These are phyloP conservation scores for Talaromyces proteolyticus DNA, from an alignment of 495 filamentous ascomycete genomes.

Conservation along the genomic window DNA sequence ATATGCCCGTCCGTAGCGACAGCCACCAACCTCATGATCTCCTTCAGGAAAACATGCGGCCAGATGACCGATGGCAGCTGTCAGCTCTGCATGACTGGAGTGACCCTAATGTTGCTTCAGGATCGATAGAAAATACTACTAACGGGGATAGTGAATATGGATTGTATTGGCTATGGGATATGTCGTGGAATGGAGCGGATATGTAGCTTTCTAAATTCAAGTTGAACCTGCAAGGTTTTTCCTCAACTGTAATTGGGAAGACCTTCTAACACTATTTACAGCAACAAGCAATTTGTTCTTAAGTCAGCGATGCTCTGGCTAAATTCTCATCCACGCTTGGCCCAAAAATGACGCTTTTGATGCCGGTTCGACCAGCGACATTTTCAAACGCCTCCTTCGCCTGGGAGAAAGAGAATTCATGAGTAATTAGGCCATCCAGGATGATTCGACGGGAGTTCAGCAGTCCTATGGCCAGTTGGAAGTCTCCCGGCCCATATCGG, in stretches of 20 bases:
- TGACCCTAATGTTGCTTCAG: neutral
- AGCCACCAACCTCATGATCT: neutral
- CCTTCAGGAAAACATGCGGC: conserved; percentile 1
- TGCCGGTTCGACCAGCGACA: conserved; percentile 15
- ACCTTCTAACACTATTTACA: neutral
- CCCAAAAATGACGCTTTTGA: conserved; percentile 27
- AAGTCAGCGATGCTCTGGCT: conserved; percentile 10
- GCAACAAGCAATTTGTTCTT: neutral
- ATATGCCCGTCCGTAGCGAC: neutral
- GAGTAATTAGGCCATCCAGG: conserved; percentile 66
- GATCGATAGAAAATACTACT: neutral
- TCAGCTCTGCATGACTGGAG: conserved; percentile 1
- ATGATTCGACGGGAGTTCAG: conserved; percentile 56
- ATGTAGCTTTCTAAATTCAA: neutral
- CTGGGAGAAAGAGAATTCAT: conserved; percentile 18
- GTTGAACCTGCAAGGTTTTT: neutral
- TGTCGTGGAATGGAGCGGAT: conserved; percentile 16
- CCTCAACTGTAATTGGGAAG: neutral
- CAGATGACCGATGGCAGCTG: neutral
- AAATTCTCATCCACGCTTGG: conserved; percentile 16
- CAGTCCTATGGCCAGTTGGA: conserved; percentile 65
- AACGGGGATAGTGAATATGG: conserved; percentile 12
- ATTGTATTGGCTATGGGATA: conserved; percentile 24
- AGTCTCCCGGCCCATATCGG: conserved; percentile 76
- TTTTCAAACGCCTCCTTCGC: conserved; percentile 16